Conservation (phyloP, 768 basidiomycete species). For the Pulveroboletus ravenelii region DNA sequence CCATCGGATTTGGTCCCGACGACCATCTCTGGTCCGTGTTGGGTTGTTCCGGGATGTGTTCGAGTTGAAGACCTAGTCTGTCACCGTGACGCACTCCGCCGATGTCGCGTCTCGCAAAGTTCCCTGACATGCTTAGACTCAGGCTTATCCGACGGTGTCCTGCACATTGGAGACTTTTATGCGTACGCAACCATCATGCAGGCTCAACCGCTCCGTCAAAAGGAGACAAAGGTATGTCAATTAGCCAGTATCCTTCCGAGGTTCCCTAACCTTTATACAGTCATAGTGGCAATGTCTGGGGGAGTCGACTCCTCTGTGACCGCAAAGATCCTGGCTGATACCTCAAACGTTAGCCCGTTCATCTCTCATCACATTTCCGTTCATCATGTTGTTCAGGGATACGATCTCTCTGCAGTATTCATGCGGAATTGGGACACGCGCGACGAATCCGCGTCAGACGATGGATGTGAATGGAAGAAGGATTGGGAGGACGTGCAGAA, state of each 20-base stretch:
- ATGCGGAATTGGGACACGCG: conserved; percentile 96
- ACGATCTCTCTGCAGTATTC: conserved; percentile 81
- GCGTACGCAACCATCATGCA: conserved; percentile 16
- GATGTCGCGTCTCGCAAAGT: neutral
- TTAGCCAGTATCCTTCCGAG: neutral
- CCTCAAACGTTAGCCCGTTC: conserved; percentile 39
- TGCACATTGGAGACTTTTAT: neutral
- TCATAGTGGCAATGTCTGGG: conserved; percentile 91
- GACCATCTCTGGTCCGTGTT: conserved; percentile 27
- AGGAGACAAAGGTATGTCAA: conserved; percentile 26
- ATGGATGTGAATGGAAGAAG: conserved; percentile 93
- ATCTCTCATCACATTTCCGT: neutral
- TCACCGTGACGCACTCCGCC: neutral
- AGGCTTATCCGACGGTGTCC: conserved; percentile 11
- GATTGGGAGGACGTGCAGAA: conserved; percentile 89
- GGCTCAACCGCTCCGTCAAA: conserved; percentile 14
- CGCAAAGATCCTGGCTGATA: conserved; percentile 65
- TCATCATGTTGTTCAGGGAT: conserved; percentile 45
- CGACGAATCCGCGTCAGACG: conserved; percentile 72
- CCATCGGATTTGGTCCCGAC: conserved; percentile 40
- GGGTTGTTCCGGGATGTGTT: neutral
- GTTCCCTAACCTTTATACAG: conserved; percentile 34
- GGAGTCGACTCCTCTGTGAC: conserved; percentile 93
- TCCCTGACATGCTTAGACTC: conserved; percentile 7
- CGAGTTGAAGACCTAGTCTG: neutral